Evolutionary conservation across 2,329 filamentous ascomycete species (phyloP), one percentile per base, ranked within the genome.

Genomic region (Trichoderma sp.): DNA sequence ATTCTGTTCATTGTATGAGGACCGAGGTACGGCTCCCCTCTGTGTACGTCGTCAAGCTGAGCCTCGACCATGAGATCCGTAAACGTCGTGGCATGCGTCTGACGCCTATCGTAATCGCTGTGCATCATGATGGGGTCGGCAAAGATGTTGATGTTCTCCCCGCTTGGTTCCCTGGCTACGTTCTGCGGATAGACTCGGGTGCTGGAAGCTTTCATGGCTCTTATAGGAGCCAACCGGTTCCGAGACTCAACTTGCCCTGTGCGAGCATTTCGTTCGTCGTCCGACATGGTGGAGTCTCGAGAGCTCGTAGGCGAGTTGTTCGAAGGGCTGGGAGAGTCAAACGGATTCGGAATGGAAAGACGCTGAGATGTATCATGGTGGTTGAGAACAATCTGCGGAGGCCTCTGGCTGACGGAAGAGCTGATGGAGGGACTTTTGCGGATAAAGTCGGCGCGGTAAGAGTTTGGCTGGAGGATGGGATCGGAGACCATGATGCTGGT

Each of bases 381-480:
- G 14, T 59, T 35, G 38, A 56, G 56, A 53, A 41, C 45, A 75
- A 75, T 50, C 38, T 67, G 78, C 67, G 50, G 76, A 75, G 33
- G 50, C 62, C 33, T 63, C 56, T 35, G 29, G 76, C 77, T 76
- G 67, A 66, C 71, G 67, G 45, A 77, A 72, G 75, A 72, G 63
- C 66, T 62, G 16, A 63, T 31, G 45, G 78, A 78, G 59, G 81
- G 77, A 7, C 78, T 79, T 72, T 75, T 86, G 79, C 86, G 87
- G 56, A 88, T 87, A 78, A 91, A 91, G 79, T 91, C 89, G 50
- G 85, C 87, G 71, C 89, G 86, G 76, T 87, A 83, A 50, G 82
- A 81, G 78, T 85, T 83, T 27, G 83, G 79, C 73, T 84, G 81
- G 64, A 88, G 83, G 75, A 92, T 86, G 76, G 92, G 86, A 79